Evolutionary conservation across 1,284 basidiomycete genomes (phyloP), one percentile per base, ranked within the genome.

Genomic region (Gomphus bonarii): DNA sequence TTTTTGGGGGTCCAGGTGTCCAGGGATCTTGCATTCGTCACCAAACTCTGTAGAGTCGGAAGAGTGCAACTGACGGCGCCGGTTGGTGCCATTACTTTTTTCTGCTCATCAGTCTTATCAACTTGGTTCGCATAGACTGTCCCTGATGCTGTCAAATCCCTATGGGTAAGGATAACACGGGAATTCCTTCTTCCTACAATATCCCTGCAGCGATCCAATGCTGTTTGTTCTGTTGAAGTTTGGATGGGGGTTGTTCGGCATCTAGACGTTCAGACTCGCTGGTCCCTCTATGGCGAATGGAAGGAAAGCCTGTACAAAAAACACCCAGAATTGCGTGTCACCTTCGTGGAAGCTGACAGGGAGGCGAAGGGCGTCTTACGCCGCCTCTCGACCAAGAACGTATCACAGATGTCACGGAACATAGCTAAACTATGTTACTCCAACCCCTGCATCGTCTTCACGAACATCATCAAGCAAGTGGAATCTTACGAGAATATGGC

Each of bases 401-500:
- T 89, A 58, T 89, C 91, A 65, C 78, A 84, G 0, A 73, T 91
- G 59, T 87, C 93, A 18, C 87, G 94, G 18, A 81, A 87, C 1
- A 84, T 99, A n/a, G 95, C 93, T 10, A 98, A 98, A 70, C 74
- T 95, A 50, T 91, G 91, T 5, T 93, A 97, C 67, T 88, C 90
- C 12, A 97, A 98, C 67, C 97, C 97, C 2, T 88, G 84, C 62
- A 86, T 95, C 54, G 85, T 99, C 64, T 99, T 98, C 74, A 73
- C 81, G 14, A 89, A 90, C 59, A 92, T 90, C 0, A 84, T 99
- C 53, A 85, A 88, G 62, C 97, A 99, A 71, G 88, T 98, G 59
- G 95, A 95, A 84, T 86, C 92, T 18, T 99, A 99, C 67, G 91
- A 97, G 65, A 99, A 98, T 69, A 75, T 99, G 60, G 92, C 92